A percentile compares a stretch with the other conserved stretches of the same genome.
phyloP scores from a whole-genome alignment of 1,139 yeast species.

The Geotrichum cucujoidarum region DNA sequence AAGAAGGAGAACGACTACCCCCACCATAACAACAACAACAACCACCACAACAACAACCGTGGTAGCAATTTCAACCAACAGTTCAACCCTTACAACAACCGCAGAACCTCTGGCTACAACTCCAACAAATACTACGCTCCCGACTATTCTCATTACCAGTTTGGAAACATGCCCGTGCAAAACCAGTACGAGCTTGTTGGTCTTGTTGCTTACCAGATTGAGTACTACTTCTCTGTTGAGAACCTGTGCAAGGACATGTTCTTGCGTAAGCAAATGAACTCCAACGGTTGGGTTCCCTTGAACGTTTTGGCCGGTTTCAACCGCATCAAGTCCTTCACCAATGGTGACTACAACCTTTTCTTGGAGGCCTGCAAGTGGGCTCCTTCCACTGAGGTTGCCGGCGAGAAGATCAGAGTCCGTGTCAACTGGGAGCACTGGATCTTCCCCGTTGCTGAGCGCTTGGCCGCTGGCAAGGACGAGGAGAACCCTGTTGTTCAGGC shows the following conservation, averaged over 20 bases:
- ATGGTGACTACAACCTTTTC: constrained; percentile 46
- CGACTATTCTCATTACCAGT: constrained; percentile 3
- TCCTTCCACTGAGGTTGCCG: constrained; percentile 44
- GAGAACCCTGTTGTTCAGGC: constrained; percentile 19
- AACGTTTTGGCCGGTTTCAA: constrained; percentile 62
- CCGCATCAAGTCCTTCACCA: constrained; percentile 59
- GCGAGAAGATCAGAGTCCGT: constrained; percentile 45
- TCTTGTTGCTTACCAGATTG: constrained; percentile 52
- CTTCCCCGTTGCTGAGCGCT: constrained; percentile 45
- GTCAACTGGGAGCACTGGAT: constrained; percentile 47
- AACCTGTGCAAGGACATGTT: constrained; percentile 78
- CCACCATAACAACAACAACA: constrained; percentile 18
- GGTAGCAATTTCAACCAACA: constrained; percentile 16
- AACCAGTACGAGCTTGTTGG: constrained; percentile 28
- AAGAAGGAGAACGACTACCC: constrained; percentile 12
- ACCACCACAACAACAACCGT: constrained; percentile 20
- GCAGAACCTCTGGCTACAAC: constrained; percentile 13
- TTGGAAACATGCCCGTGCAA: constrained; percentile 9
- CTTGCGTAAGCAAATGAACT: constrained; percentile 74
- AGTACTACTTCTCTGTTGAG: constrained; percentile 84
- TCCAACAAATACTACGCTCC: constrained; percentile 12
- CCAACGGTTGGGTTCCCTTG: constrained; percentile 67
- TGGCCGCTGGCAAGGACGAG: constrained; percentile 40
- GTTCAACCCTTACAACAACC: constrained; percentile 15
- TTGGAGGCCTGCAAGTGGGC: constrained; percentile 45